phyloP scores from a whole-genome alignment of 495 filamentous ascomycete species.

The Tuber umbilicatum region DNA sequence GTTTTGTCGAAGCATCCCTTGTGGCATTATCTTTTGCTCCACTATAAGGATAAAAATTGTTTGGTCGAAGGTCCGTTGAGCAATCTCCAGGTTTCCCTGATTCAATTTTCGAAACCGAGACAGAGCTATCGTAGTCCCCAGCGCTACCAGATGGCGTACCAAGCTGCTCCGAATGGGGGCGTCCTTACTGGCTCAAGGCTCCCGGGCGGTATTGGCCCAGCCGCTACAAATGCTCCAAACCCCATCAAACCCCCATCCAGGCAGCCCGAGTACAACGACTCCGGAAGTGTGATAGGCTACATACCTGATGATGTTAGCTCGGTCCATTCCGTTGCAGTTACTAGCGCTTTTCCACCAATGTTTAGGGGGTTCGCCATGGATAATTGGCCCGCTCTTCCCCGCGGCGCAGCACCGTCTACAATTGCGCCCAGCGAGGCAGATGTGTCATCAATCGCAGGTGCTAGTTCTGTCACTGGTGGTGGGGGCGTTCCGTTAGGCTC shows the following conservation, averaged over 20 bases:
- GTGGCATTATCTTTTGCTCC: slow-evolving; percentile 91
- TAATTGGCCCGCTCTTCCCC: slow-evolving; percentile 75
- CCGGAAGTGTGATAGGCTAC: slow-evolving; percentile 81
- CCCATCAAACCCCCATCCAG: slow-evolving; percentile 47
- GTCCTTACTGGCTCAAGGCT: slow-evolving; percentile 40
- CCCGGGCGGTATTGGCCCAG: slow-evolving; percentile 41
- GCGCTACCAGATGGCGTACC: slow-evolving; percentile 77
- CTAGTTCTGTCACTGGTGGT: slow-evolving; percentile 77
- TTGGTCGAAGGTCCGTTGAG: slow-evolving; percentile 94
- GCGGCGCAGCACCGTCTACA: slow-evolving; percentile 51
- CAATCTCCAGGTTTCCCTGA: slow-evolving; percentile 86
- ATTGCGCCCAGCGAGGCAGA: slow-evolving; percentile 36
- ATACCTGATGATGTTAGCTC: slow-evolving; percentile 97
- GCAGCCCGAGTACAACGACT: slow-evolving; percentile 71
- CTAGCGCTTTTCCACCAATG: slow-evolving; percentile 83
- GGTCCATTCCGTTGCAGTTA: slow-evolving; percentile 81
- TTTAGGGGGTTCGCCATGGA: slow-evolving; percentile 86
- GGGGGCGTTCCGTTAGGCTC: slow-evolving; percentile 50
- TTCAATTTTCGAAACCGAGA: slow-evolving; percentile 93
- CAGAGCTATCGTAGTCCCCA: slow-evolving; percentile 85
- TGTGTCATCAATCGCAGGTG: slow-evolving; percentile 50
- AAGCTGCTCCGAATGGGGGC: slow-evolving; percentile 52
- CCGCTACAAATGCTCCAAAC: slow-evolving; percentile 41
- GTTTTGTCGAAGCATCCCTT: slow-evolving; percentile 95
- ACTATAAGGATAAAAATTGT: slow-evolving; percentile 96